Evolutionary conservation across 495 filamentous ascomycete genomes (phyloP).

Genomic region (Tricharina praecox): DNA sequence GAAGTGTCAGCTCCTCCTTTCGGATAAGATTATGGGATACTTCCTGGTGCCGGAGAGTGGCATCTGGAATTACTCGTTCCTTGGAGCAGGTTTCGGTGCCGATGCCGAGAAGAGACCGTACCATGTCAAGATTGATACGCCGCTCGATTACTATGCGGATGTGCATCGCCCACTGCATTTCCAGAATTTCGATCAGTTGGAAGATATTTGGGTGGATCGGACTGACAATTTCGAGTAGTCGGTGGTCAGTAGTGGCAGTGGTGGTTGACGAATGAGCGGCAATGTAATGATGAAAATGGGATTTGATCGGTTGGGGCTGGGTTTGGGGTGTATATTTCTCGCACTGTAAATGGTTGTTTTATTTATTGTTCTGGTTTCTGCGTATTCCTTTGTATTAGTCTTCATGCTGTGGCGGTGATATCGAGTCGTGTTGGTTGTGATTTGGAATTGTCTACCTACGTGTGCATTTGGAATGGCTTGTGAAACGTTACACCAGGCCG

Average conservation of each 20-base stretch:
- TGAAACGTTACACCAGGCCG: too few relatives aligned
- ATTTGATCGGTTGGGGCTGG: too few relatives aligned
- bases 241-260: too few relatives aligned
- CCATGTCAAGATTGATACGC: slow-evolving; percentile 85
- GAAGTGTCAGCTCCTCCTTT: slow-evolving; percentile 84
- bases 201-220: slow-evolving; percentile 78
- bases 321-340: too few relatives aligned
- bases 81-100: slow-evolving; percentile 71
- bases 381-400: too few relatives aligned
- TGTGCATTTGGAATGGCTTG: too few relatives aligned
- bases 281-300: too few relatives aligned
- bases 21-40: slow-evolving; percentile 81
- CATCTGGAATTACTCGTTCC: slow-evolving; percentile 96
- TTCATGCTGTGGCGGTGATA: too few relatives aligned
- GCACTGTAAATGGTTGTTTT: neutral
- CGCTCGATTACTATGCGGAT: slow-evolving; percentile 78
- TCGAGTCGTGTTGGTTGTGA: too few relatives aligned
- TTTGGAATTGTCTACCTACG: too few relatives aligned
- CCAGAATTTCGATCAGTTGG: slow-evolving; percentile 78
- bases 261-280: too few relatives aligned
- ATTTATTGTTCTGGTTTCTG: neutral
- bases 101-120: slow-evolving; percentile 72
- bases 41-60: slow-evolving; percentile 87
- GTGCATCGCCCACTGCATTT: slow-evolving; percentile 89
- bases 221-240: slow-evolving; percentile 78